Base-by-base conservation (phyloP, 352 stramenopile species). In the Pythium myriotylum region DNA sequence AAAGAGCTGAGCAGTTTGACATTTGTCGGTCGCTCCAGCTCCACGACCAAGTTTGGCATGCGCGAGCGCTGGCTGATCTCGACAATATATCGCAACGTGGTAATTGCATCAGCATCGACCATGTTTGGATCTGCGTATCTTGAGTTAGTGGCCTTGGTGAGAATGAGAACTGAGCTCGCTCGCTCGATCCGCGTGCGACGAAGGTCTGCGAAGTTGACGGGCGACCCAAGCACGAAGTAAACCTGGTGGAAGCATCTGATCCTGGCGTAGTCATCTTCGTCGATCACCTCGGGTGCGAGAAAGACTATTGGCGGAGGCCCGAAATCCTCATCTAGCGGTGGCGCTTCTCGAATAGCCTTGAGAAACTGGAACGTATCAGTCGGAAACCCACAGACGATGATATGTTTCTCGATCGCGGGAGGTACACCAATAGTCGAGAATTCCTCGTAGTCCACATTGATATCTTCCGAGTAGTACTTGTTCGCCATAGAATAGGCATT, bases 41-140 rank as follows among this genome's bases (percentile, higher is more conserved):
- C 84, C 0, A 91, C 80, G 0, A 93, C 75, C 19, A 93, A 61
- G 41, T 91, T 93, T 1, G 79, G 82, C 72, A 89, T 88, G 20
- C 58, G 54, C 5, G 72, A 76, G 22, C 74, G 79, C 55, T 89
- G 80, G 29, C 75, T 88, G 54, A 88, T 91, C 73, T 93, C 84
- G 14, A 93, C 74, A 22, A 93, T 93, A 54, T 89, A 91, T 1
- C 81, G 80, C 59, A 93, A 70, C 27, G 81, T 89, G 6, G 84
- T 93, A 62, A 93, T 93, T 10, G 84, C 84, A 49, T 93, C 79
- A 5, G 84, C 81, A 42, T 93, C 84, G 6, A 93, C 72, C 84
- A 93, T 93, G 50, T 93, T 93, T 6, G 79, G 74, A 43, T 93
- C 84, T 0, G 81, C 74, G 54, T 89, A 93, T 41, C 68, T 62